phyloP scores from a whole-genome alignment of 1,284 basidiomycete genomes.

The Ceratobasidium sp. region DNA sequence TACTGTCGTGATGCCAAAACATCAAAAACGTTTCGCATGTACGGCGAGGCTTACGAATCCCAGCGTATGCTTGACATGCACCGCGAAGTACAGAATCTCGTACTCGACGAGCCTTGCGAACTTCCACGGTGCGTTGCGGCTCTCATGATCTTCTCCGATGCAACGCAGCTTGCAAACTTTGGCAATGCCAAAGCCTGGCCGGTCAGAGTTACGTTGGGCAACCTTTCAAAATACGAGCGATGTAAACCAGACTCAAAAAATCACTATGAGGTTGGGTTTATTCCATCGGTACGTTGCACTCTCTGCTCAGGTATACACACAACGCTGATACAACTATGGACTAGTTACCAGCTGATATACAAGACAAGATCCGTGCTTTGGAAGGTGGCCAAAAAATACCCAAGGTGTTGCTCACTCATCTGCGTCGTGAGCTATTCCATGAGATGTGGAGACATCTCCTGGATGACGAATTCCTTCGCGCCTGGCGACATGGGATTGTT shows the following conservation, averaged over 20 bases:
- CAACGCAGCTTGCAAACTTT: constrained; percentile 57
- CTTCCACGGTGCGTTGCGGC: constrained; percentile 53
- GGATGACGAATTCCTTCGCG: constrained; percentile 53
- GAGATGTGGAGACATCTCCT: constrained; percentile 55
- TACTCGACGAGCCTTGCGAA: constrained; percentile 50
- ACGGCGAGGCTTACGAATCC: constrained; percentile 23
- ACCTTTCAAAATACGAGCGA: constrained; percentile 55
- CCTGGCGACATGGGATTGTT: constrained; percentile 56
- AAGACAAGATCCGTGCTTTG: constrained; percentile 50
- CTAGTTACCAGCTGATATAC: constrained; percentile 56
- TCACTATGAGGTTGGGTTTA: constrained; percentile 55
- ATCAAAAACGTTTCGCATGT: background rate
- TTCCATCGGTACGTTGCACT: constrained; percentile 51
- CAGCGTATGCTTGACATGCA: background rate
- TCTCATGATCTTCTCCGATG: constrained; percentile 59
- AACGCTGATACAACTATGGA: background rate
- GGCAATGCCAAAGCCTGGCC: constrained; percentile 57
- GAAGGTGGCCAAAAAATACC: background rate
- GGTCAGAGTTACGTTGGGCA: constrained; percentile 54
- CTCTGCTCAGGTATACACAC: background rate
- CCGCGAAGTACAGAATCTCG: background rate
- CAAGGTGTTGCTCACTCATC: constrained; percentile 53
- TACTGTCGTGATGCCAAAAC: background rate
- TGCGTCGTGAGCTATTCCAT: constrained; percentile 57
- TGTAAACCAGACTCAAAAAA: constrained; percentile 52